These are phyloP conservation scores for Kuraishia floccosa DNA, from an alignment of 805 yeast genomes.

Conservation along the genomic window DNA sequence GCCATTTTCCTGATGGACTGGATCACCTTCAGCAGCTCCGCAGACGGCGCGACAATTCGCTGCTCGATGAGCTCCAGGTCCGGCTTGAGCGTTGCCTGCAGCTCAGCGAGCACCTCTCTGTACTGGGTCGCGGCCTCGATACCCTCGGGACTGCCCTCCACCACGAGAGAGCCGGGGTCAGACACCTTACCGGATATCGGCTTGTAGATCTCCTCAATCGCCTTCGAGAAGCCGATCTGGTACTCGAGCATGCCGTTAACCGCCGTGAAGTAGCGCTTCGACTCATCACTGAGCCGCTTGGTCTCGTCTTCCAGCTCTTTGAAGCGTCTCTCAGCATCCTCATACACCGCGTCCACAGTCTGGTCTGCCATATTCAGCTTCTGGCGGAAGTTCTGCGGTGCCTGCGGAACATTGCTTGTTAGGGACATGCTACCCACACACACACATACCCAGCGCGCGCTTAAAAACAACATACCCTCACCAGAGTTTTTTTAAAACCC, in stretches of 20 bases:
- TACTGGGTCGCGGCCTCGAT: constrained; percentile 90
- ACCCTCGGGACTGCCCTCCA: constrained; percentile 96
- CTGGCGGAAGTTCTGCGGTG: constrained; percentile 87
- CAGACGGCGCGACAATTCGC: constrained; percentile 84
- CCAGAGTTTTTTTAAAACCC: constrained; percentile 71
- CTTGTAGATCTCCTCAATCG: constrained; percentile 91
- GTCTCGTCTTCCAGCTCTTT: constrained; percentile 86
- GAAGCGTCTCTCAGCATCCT: constrained; percentile 94
- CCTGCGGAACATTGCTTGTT: constrained; percentile 19
- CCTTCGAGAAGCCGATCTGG: constrained; percentile 91
- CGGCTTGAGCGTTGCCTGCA: constrained; percentile 80
- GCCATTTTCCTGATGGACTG: constrained; percentile 86
- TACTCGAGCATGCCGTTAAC: constrained; percentile 89
- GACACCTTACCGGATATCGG: constrained; percentile 90
- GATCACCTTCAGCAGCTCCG: constrained; percentile 76
- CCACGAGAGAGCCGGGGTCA: constrained; percentile 76
- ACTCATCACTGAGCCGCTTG: constrained; percentile 79
- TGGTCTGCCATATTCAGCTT: constrained; percentile 79
- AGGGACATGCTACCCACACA: constrained; percentile 1
- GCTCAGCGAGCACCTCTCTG: constrained; percentile 74
- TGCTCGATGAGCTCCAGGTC: constrained; percentile 88
- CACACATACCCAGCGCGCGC: not conserved
- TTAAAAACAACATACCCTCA: constrained; percentile 27
- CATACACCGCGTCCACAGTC: constrained; percentile 80
- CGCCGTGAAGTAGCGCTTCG: constrained; percentile 81